Evolutionary conservation across 805 yeast genomes (phyloP), one percentile per base, ranked within the genome.

Genomic region (Lipomyces kockii): DNA sequence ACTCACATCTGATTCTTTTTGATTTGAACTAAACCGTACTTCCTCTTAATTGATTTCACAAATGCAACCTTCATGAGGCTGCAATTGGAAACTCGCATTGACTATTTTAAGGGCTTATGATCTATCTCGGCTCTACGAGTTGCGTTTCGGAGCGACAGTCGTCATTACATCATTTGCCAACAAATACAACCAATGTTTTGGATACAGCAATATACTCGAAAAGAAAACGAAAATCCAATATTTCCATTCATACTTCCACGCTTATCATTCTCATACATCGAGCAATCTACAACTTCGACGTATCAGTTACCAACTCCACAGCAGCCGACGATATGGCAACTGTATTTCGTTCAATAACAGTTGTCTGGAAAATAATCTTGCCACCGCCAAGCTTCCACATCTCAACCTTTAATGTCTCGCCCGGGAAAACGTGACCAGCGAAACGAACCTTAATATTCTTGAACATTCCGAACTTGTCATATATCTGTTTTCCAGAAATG

Each of bases 401-500:
- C 62, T 80, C 80, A 35, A 94, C 86, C 73, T 84, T 85, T 78
- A 94, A 83, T 17, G 90, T 88, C 80, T 94, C 98, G 72, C 98
- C 99, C 8, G 98, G 98, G 85, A 86, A 93, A 29, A 94, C 98
- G 74, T 90, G 88, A 75, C 92, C 92, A 25, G 97, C 85, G 79
- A 94, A 94, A 77, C 98, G 87, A 17, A 86, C 95, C 83, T 94
- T 94, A 78, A 92, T 84, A 82, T 92, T 97, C 75, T 85, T 85
- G 79, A 89, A 90, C 51, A 84, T 82, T 58, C 99, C 98, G 79
- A 81, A 94, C 75, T 90, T 84, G 74, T 92, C 97, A 74, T 84
- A 83, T 71, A 94, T 82, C 20, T 86, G 84, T 78, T 93, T 91
- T 37, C 89, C 89, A 54, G 90, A 81, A 67, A 93, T 85, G 69